These are phyloP conservation scores for Claviceps quebecensis DNA, from an alignment of 2,329 filamentous ascomycete genomes.

Conservation along the genomic window DNA sequence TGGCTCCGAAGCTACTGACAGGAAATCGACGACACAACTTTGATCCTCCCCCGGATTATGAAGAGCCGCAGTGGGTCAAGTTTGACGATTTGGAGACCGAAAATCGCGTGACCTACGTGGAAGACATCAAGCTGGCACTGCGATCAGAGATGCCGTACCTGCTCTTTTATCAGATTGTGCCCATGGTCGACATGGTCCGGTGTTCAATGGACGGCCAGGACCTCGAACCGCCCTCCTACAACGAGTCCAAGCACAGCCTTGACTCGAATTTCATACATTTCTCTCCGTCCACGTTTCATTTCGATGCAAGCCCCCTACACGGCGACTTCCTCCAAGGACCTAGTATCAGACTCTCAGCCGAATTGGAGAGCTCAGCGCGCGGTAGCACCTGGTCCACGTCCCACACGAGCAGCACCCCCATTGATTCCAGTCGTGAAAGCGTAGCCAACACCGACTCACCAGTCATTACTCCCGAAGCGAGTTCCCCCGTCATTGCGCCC, in stretches of 20 bases:
- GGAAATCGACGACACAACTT: slow-evolving; percentile 42
- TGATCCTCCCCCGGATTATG: slow-evolving; percentile 50
- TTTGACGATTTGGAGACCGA: slow-evolving; percentile 72
- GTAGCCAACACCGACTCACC: slow-evolving; percentile 34
- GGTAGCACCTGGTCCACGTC: slow-evolving; percentile 30
- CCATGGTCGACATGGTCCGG: slow-evolving; percentile 56
- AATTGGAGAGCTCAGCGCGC: slow-evolving; percentile 35
- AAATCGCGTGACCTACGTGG: slow-evolving; percentile 58
- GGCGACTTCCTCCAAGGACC: slow-evolving; percentile 23
- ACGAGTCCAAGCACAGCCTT: slow-evolving; percentile 32
- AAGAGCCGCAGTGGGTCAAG: slow-evolving; percentile 69
- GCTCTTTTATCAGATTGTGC: slow-evolving; percentile 87
- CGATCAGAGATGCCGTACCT: slow-evolving; percentile 86
- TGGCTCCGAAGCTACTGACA: slow-evolving; percentile 47
- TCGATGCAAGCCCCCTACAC: slow-evolving; percentile 9
- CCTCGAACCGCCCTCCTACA: slow-evolving; percentile 44
- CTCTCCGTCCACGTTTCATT: slow-evolving; percentile 1
- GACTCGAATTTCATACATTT: slow-evolving; percentile 16
- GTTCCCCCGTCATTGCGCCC: slow-evolving; percentile 27
- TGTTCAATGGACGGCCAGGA: slow-evolving; percentile 33
- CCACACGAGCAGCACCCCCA: slow-evolving; percentile 18
- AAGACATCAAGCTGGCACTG: slow-evolving; percentile 63
- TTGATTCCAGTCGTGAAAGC: slow-evolving; percentile 35
- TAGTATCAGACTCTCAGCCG: slow-evolving; percentile 41
- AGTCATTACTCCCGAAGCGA: slow-evolving; percentile 20